phyloP scores from a whole-genome alignment of 192 early-diverging fungal species.

The Umbelopsis vinacea region DNA sequence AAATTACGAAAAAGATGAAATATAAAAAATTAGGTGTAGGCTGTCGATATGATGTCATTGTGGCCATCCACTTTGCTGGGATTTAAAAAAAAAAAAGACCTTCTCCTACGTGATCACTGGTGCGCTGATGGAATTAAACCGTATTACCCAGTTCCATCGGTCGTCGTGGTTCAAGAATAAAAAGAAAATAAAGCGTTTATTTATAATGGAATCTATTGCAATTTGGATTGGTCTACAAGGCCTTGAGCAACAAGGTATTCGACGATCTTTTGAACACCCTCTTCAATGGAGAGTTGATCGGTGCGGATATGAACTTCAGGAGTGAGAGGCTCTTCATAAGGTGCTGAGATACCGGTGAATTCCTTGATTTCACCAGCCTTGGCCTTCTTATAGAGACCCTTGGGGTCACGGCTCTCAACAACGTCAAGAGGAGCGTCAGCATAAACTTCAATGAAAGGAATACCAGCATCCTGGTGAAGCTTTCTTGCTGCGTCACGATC shows the following conservation, averaged over 20 bases:
- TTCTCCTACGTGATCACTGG: too few species aligned
- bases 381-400: slow-evolving; percentile 96
- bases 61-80: background rate
- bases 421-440: slow-evolving; percentile 87
- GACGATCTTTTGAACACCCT: slow-evolving; percentile 60
- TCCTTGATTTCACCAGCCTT: slow-evolving; percentile 92
- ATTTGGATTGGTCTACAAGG: slow-evolving; percentile 8
- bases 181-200: too few species aligned
- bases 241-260: slow-evolving; percentile 35
- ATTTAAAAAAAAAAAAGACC: background rate
- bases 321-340: slow-evolving; percentile 83
- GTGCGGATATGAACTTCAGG: slow-evolving; percentile 90
- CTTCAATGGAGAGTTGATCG: slow-evolving; percentile 71
- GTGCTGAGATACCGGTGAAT: slow-evolving; percentile 94
- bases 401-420: slow-evolving; percentile 91
- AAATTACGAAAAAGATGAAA: background rate
- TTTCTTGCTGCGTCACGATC: slow-evolving; percentile 83
- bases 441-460: slow-evolving; percentile 90
- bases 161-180: too few species aligned
- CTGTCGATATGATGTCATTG: slow-evolving; percentile 7
- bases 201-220: slow-evolving; percentile 1
- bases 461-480: slow-evolving; percentile 72
- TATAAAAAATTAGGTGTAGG: slow-evolving; percentile 1
- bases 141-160: too few species aligned
- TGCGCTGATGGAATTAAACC: too few species aligned